Conservation (phyloP, 371 early-diverging fungal genomes). For the Haplosporangium sp. region DNA sequence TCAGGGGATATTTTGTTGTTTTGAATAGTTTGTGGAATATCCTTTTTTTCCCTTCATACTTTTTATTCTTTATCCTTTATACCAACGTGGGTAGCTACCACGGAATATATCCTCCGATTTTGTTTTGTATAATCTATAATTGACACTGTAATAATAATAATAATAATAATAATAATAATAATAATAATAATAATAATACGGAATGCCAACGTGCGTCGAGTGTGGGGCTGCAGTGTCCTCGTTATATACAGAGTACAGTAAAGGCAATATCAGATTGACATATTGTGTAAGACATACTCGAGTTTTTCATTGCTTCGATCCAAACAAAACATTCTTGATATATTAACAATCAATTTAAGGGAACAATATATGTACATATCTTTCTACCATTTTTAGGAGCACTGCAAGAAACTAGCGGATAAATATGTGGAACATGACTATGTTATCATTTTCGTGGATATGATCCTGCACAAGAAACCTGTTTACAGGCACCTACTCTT, state of each 20-base stretch:
- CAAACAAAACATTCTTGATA: background rate
- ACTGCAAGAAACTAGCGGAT: conserved; percentile 90
- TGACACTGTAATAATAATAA: background rate
- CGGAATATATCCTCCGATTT: too few species aligned
- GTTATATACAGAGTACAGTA: conserved; percentile 90
- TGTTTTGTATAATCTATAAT: background rate
- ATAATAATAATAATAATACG: background rate
- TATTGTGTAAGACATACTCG: conserved; percentile 70
- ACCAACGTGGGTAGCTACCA: too few species aligned
- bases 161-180: background rate
- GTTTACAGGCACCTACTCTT: conserved; percentile 93
- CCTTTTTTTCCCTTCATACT: background rate
- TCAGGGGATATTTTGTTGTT: too few species aligned
- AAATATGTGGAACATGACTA: conserved; percentile 95
- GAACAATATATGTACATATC: too few species aligned
- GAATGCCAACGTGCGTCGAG: conserved; percentile 85
- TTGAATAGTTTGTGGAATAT: too few species aligned
- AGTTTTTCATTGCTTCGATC: background rate
- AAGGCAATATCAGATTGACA: conserved; percentile 89
- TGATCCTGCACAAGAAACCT: conserved; percentile 91
- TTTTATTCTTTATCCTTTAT: too few species aligned
- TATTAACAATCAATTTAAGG: too few species aligned
- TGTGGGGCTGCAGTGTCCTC: conserved; percentile 83
- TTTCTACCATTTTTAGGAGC: conserved; percentile 57
- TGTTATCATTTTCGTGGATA: conserved; percentile 92